phyloP scores from a whole-genome alignment of 176 grass and related monocot species.

The Bolboschoenus planiculmis region DNA sequence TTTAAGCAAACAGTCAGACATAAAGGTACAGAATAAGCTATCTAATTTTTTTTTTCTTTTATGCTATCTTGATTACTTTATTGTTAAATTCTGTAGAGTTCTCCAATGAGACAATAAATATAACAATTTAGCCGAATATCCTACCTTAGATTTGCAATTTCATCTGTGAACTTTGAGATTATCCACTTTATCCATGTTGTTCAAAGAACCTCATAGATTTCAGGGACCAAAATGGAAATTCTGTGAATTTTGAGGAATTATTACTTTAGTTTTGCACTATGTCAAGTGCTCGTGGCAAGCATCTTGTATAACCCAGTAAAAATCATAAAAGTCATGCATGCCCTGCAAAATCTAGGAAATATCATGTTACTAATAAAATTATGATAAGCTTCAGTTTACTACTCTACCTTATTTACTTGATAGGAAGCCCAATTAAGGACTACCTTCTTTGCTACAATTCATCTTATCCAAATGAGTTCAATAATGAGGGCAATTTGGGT shows the following conservation, averaged over 20 bases:
- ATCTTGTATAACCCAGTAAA: background rate
- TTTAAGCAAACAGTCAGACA: constrained; percentile 48
- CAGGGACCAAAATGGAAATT: background rate
- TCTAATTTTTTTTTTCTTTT: background rate
- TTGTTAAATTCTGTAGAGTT: background rate
- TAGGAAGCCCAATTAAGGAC: background rate
- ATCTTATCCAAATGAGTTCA: background rate
- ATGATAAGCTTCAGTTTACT: background rate
- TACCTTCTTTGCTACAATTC: background rate
- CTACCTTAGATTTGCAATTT: background rate
- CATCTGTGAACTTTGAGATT: background rate
- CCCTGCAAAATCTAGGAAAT: background rate
- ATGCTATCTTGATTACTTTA: background rate
- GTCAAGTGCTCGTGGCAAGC: background rate
- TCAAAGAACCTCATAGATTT: background rate
- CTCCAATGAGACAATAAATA: background rate
- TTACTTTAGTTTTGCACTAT: background rate
- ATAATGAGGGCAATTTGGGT: background rate
- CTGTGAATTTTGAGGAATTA: background rate
- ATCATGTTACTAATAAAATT: background rate
- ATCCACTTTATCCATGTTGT: background rate
- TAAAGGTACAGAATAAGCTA: constrained; percentile 50
- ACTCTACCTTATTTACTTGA: background rate
- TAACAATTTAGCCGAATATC: background rate
- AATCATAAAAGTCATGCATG: background rate